Evolutionary conservation across 2,329 filamentous ascomycete genomes (phyloP).

Genomic region (Coniella lustricola): DNA sequence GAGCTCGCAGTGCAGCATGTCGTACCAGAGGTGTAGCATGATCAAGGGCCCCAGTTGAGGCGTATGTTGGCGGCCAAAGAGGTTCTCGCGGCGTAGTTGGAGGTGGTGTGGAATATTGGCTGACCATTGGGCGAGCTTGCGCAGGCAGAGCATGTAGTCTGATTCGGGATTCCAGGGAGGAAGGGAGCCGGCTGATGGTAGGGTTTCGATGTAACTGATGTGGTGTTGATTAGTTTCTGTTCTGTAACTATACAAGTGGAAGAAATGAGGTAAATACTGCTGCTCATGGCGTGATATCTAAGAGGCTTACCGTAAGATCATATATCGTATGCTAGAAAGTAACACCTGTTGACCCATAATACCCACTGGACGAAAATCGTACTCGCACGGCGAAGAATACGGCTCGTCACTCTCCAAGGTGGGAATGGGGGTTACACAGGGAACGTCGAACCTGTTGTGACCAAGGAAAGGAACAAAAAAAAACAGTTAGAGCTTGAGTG

Average conservation of each 20-base stretch:
- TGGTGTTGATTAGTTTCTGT: neutral
- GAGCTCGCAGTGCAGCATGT: neutral
- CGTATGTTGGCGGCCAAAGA: neutral
- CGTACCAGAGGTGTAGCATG: neutral
- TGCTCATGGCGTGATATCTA: too few relatives aligned
- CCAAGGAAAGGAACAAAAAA: too few relatives aligned
- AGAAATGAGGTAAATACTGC: too few relatives aligned
- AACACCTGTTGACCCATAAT: neutral
- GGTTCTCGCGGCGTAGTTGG: neutral
- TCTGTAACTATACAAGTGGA: too few relatives aligned
- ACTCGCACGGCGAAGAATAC: neutral
- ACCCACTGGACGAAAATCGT: neutral
- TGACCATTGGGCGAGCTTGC: neutral
- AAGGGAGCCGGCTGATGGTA: neutral
- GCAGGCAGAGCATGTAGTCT: neutral
- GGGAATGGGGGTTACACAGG: neutral
- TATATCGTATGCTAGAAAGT: neutral
- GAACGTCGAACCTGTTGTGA: neutral
- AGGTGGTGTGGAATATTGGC: neutral
- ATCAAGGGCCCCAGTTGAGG: neutral
- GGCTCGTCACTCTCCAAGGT: neutral
- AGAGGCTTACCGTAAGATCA: neutral
- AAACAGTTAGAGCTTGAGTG: neutral
- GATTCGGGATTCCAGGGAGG: neutral
- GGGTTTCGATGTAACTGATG: neutral